phyloP scores from a whole-genome alignment of 2,329 filamentous ascomycete genomes.

The Epichloe typhina region DNA sequence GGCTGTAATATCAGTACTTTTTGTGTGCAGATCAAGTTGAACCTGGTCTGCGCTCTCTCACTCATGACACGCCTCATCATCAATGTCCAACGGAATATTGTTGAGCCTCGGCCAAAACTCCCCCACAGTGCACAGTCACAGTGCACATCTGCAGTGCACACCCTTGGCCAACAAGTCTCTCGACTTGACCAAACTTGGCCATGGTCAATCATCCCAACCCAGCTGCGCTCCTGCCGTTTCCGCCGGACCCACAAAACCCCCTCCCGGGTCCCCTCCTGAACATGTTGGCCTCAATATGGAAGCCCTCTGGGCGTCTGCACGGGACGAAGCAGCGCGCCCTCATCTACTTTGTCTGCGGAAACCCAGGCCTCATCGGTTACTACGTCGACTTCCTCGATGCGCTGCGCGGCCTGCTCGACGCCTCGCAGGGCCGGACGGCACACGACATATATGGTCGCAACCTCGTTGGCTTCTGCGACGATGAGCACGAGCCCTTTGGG shows the following conservation, averaged over 20 bases:
- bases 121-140: no score
- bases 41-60: background rate
- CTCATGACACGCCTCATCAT: no score
- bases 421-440: conserved; percentile 21
- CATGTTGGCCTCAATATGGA: conserved; percentile 16
- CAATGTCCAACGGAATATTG: no score
- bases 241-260: no score
- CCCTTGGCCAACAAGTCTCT: no score
- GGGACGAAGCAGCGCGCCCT: conserved; percentile 27
- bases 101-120: no score
- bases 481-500: conserved; percentile 34
- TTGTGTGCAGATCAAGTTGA: background rate
- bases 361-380: conserved; percentile 63
- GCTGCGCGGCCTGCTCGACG: conserved; percentile 40
- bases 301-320: conserved; percentile 15
- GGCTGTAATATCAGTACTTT: background rate
- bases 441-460: conserved; percentile 47
- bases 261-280: background rate
- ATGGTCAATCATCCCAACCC: no score
- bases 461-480: conserved; percentile 44
- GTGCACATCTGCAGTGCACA: no score
- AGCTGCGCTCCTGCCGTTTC: no score
- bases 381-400: conserved; percentile 53
- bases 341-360: conserved; percentile 63
- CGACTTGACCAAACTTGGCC: no score